Evolutionary conservation across 495 filamentous ascomycete genomes (phyloP), one percentile per base, ranked within the genome.

Genomic region (Amniculicola lignicola): DNA sequence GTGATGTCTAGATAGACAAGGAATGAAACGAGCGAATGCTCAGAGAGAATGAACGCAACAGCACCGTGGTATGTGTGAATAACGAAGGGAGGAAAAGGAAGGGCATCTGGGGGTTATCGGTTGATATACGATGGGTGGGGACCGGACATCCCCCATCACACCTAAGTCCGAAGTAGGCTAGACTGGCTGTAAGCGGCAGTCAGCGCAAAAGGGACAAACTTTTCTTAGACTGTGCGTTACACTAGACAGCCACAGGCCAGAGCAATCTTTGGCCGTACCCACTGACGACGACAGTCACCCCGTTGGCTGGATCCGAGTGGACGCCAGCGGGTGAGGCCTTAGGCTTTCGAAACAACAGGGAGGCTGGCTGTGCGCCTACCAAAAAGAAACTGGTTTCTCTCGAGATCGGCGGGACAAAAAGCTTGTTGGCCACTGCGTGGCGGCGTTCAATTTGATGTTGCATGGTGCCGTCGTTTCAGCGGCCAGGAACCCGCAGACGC

Each of bases 1-100:
- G 45, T 53, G 57, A 19, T 43, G 53, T 56, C 51, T 53, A 41
- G 46, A 58, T 40, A 60, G 52, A 65, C 61, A 67, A 65, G 51
- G 60, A 66, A 58, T 57, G 56, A 49, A 70, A 67, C 52, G 69
- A 71, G 70, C 67, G 61, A 66, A 48, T 68, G 70, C 68, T 70
- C 70, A 52, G 48, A 60, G 51, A 35, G 59, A 64, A 57, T 53
- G 58, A 57, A 59, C n/a, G 62, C 51, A 60, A 62, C 40, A 63
- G 47, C 63, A 57, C 49, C 31, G 51, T 44, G 39, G 58, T 37
- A n/a, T n/a, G 4, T 18, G 58, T 37, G 29, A 36, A 29, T 15
- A 40, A 21, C 43, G 37, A 37, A 51, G 44, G 51, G 54, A 47
- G 43, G 56, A 43, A 47, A 36, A 28, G 51, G 54, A 46, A 39